Base-by-base conservation (phyloP, 192 early-diverging fungal species). In the Coemansia sp. region DNA sequence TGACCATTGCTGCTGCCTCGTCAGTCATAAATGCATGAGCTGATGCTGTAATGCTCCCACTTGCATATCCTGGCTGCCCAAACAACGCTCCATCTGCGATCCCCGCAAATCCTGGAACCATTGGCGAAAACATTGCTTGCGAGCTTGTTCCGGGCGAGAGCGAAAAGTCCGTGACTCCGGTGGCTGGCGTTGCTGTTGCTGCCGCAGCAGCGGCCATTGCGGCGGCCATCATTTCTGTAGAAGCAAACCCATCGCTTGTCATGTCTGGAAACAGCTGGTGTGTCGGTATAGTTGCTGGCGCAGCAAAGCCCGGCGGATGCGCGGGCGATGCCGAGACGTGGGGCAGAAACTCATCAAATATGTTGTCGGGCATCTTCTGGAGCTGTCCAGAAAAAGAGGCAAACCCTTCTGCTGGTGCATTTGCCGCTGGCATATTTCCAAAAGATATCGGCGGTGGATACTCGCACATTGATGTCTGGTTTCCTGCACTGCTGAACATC, bases 51-150 rank as follows among this genome's bases (percentile, higher is more conserved):
- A 51, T 65, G 72, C 62, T 53, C 38, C 65, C 63, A 42, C 65
- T 58, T 65, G 72, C 65, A 74, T 80, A 75, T 10, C 44, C 51
- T 40, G 57, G 53, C 22, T 68, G 49, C 50, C 57, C 57, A 70
- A 69, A 81, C 69, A 81, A 64, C 62, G 70, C 64, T 63, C 71
- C 78, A 20, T 50, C 73, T 25, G 68, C 65, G 57, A 58, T 17
- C 19, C 61, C 69, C n/a, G 60, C 49, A 55, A 74, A 62, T 48
- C 70, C 70, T 60, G 68, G 74, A 66, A 75, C 68, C 40, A 67
- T 68, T 64, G 69, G 68, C 40, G 68, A 53, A 44, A 68, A 74
- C 19, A 65, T 44, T 37, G 37, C 43, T 37, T 63, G 9, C 17
- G 9, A 20, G 43, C 41, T 43, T 19, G 40, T 19, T 10, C 39